These are phyloP conservation scores for Mucor plumbeus DNA, from an alignment of 371 early-diverging fungal genomes.

Conservation along the genomic window DNA sequence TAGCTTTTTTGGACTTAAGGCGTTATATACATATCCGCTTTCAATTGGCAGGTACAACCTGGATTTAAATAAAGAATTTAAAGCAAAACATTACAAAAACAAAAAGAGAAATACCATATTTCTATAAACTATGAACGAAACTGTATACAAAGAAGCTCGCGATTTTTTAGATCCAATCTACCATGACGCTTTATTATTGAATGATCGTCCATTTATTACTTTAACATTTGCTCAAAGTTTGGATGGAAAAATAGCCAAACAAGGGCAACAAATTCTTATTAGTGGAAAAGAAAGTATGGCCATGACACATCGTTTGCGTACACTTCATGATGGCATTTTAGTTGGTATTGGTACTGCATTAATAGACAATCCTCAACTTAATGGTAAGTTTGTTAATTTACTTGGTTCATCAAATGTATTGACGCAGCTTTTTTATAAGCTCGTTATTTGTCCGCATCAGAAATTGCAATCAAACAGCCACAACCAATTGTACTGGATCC, in stretches of 20 bases:
- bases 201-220: conserved; percentile 26
- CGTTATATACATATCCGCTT: too few relatives aligned
- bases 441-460: conserved; percentile 27
- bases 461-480: conserved; percentile 55
- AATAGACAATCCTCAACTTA: conserved; percentile 88
- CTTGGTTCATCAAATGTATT: not conserved
- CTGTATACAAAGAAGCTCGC: conserved; percentile 15
- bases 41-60: too few relatives aligned
- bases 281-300: conserved; percentile 80
- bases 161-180: conserved; percentile 28
- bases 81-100: too few relatives aligned
- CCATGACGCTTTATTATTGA: not conserved
- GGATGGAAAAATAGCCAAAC: conserved; percentile 82
- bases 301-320: conserved; percentile 81
- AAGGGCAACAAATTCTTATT: conserved; percentile 68
- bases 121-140: conserved; percentile 14
- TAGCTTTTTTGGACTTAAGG: too few relatives aligned
- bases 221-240: conserved; percentile 80
- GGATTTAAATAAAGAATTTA: too few relatives aligned
- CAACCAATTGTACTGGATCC: conserved; percentile 90
- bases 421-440: conserved; percentile 20
- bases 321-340: conserved; percentile 82
- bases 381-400: conserved; percentile 42
- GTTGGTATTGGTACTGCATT: conserved; percentile 89
- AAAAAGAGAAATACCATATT: too few relatives aligned